Evolutionary conservation across 208 protist species (phyloP).

Genomic region (Angomonas deanei): DNA sequence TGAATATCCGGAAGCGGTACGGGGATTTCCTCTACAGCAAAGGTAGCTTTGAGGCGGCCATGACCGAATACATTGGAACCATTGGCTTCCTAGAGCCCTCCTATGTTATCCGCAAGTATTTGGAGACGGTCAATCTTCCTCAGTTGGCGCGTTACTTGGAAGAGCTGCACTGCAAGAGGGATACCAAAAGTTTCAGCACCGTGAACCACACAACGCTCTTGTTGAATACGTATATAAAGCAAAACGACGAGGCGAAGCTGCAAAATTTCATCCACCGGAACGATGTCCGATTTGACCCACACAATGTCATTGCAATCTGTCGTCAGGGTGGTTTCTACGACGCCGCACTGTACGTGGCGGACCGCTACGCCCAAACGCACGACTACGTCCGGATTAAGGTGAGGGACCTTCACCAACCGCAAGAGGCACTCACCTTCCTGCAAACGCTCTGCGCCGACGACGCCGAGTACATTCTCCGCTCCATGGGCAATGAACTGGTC

Average conservation of each 20-base stretch:
- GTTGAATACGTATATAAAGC: conserved; percentile 96
- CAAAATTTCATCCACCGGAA: conserved; percentile 87
- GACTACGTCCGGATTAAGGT: conserved; percentile 89
- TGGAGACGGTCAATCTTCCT: conserved; percentile 91
- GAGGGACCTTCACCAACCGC: conserved; percentile 56
- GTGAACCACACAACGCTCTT: conserved; percentile 96
- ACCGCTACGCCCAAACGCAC: conserved; percentile 73
- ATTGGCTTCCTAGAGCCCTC: conserved; percentile 94
- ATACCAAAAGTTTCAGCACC: conserved; percentile 56
- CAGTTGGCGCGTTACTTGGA: conserved; percentile 94
- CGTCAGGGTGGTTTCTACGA: conserved; percentile 87
- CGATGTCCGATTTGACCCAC: conserved; percentile 91
- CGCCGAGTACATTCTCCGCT: conserved; percentile 71
- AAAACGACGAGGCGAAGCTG: conserved; percentile 87
- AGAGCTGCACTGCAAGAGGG: conserved; percentile 60
- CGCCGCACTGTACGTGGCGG: conserved; percentile 81
- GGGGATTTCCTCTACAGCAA: conserved; percentile 93
- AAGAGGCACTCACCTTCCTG: conserved; percentile 68
- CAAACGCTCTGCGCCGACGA: conserved; percentile 70
- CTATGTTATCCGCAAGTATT: conserved; percentile 96
- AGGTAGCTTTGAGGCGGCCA: conserved; percentile 72
- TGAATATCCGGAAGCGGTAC: conserved; percentile 91
- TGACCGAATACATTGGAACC: conserved; percentile 91
- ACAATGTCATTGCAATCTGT: conserved; percentile 93
- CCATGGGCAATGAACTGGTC: conserved; percentile 85